A percentile compares a stretch with the other conserved stretches of the same genome.
phyloP scores from a whole-genome alignment of 2,329 filamentous ascomycete species.

The Exophiala spinifera region DNA sequence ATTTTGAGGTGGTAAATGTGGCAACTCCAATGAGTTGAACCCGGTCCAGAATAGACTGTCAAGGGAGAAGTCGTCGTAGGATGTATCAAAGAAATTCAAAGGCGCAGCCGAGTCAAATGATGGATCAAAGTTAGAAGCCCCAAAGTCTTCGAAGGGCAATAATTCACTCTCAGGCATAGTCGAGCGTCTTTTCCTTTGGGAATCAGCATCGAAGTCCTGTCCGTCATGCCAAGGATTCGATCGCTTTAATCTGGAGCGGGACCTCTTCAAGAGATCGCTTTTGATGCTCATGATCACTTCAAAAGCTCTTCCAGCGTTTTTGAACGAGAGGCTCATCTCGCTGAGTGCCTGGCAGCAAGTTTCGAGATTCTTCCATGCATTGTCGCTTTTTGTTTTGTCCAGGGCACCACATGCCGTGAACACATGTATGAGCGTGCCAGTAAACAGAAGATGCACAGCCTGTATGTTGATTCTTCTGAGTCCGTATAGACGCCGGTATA shows the following conservation, averaged over 20 bases:
- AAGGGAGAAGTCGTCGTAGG: conserved; percentile 19
- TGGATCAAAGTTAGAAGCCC: conserved; percentile 8
- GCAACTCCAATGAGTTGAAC: conserved; percentile 16
- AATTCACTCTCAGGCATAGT: conserved; percentile 7
- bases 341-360: conserved; percentile 24
- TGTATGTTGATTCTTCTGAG: conserved; percentile 26
- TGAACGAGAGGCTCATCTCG: conserved; percentile 24
- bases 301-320: conserved; percentile 23
- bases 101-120: conserved; percentile 5
- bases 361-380: conserved; percentile 22
- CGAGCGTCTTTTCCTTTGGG: conserved; percentile 8
- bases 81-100: conserved; percentile 18
- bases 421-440: conserved; percentile 24
- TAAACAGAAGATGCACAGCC: conserved; percentile 26
- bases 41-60: conserved; percentile 20
- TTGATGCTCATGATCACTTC: conserved; percentile 28
- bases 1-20: conserved; percentile 14
- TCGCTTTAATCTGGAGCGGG: conserved; percentile 12
- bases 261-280: conserved; percentile 17
- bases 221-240: conserved; percentile 16
- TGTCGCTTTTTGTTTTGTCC: conserved; percentile 14
- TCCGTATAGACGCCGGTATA: conserved; percentile 17
- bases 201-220: neutral
- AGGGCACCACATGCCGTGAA: conserved; percentile 20
- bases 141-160: conserved; percentile 2